These are phyloP conservation scores for Chaetomium fimeti DNA, from an alignment of 495 filamentous ascomycete genomes.

Conservation along the genomic window DNA sequence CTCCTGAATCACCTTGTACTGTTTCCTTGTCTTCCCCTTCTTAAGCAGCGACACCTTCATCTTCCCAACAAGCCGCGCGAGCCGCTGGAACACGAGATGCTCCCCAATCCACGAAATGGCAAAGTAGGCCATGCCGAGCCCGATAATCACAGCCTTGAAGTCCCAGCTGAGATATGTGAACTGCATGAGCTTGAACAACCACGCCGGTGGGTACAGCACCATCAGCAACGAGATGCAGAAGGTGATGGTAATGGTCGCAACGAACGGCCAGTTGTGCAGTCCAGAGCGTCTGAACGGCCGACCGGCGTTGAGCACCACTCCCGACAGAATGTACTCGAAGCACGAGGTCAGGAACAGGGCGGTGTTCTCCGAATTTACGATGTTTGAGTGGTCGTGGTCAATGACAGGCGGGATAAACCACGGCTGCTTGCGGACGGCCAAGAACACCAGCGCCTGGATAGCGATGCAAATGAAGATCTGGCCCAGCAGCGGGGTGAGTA, in stretches of 20 bases:
- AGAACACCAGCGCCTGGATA: conserved; percentile 72
- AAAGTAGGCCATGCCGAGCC: conserved; percentile 66
- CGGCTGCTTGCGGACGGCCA: conserved; percentile 67
- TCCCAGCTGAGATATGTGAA: conserved; percentile 68
- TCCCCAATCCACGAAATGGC: conserved; percentile 67
- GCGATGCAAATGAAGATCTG: conserved; percentile 80
- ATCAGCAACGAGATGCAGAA: conserved; percentile 69
- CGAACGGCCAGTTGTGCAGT: conserved; percentile 78
- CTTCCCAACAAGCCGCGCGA: conserved; percentile 68
- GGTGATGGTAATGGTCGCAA: conserved; percentile 69
- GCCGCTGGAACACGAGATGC: conserved; percentile 61
- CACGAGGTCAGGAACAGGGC: conserved; percentile 84
- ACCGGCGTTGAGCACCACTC: conserved; percentile 84
- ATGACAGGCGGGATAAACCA: conserved; percentile 86
- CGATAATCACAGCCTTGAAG: conserved; percentile 71
- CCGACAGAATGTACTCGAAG: conserved; percentile 90
- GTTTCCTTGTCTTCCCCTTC: conserved; percentile 71
- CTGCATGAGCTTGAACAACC: conserved; percentile 75
- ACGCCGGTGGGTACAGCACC: conserved; percentile 66
- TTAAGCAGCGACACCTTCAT: conserved; percentile 55
- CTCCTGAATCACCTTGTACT: conserved; percentile 80
- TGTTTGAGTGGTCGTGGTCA: conserved; percentile 72
- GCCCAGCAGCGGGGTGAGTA: conserved; percentile 83
- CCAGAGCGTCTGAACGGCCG: conserved; percentile 83
- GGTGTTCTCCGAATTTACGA: conserved; percentile 89